Conservation (phyloP, 345 rosid species). For the Pelargonium nanum region DNA sequence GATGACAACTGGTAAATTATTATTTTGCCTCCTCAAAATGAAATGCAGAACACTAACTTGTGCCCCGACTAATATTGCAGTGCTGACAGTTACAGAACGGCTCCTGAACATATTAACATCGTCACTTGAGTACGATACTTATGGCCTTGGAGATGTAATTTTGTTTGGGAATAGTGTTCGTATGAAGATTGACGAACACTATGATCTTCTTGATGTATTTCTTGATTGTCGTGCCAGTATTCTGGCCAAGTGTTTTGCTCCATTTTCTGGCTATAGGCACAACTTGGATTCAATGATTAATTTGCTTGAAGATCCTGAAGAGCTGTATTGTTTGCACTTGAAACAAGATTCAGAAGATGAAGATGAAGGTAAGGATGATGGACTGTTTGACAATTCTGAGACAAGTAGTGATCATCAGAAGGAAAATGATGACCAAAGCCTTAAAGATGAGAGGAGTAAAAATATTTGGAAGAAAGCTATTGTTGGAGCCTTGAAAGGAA, state of each 20-base stretch:
- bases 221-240: constrained; percentile 3
- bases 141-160: constrained; percentile 9
- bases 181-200: constrained; percentile 7
- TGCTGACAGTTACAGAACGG: constrained; percentile 1
- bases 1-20: constrained; percentile 1
- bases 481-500: constrained; percentile 1
- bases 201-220: constrained; percentile 7
- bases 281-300: not conserved
- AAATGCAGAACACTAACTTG: constrained; percentile 13
- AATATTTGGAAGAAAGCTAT: constrained; percentile 1
- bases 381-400: not conserved
- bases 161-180: constrained; percentile 3
- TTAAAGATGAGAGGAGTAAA: not conserved
- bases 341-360: not conserved
- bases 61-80: constrained; percentile 12
- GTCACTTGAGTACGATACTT: not conserved
- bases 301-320: constrained; percentile 3
- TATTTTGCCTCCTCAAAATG: constrained; percentile 1
- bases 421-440: not conserved
- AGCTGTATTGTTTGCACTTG: not conserved
- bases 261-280: constrained; percentile 2
- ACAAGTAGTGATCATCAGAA: not conserved
- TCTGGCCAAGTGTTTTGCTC: not conserved
- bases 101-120: not conserved
- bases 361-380: not conserved